phyloP scores from a whole-genome alignment of 2,329 filamentous ascomycete species.

The Pseudocercospora fijiensis region DNA sequence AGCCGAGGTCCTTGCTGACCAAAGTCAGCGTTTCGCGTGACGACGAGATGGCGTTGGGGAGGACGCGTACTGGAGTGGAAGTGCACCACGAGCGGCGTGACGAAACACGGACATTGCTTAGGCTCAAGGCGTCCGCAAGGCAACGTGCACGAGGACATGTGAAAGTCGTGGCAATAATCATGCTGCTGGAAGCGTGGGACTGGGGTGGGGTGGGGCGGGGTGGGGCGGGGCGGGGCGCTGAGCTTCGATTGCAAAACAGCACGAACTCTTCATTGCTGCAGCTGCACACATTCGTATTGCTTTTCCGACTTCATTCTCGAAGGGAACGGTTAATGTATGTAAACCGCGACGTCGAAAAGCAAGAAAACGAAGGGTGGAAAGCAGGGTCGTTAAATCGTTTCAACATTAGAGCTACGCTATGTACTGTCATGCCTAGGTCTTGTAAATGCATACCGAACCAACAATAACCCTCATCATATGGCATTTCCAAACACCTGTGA shows the following conservation, averaged over 20 bases:
- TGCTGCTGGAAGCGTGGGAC: too few species aligned
- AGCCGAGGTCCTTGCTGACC: conserved; percentile 2
- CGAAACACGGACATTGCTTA: not conserved
- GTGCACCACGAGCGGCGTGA: not conserved
- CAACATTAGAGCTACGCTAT: not conserved
- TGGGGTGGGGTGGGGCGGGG: too few species aligned
- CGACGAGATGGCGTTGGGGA: not conserved
- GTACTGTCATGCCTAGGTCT: conserved; percentile 1
- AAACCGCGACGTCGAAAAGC: not conserved
- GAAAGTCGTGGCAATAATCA: not conserved
- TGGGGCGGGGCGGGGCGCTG: too few species aligned
- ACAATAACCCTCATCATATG: conserved; percentile 5
- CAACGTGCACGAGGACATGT: not conserved
- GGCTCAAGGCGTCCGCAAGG: not conserved
- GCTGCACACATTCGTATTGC: not conserved
- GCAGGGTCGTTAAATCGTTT: not conserved
- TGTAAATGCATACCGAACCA: conserved; percentile 1
- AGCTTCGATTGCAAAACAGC: not conserved
- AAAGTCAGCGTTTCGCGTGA: not conserved
- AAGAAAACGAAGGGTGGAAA: not conserved
- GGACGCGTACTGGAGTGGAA: not conserved
- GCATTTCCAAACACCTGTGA: conserved; percentile 9
- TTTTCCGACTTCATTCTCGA: too few species aligned
- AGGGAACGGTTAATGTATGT: too few species aligned
- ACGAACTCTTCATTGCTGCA: not conserved